Conservation (phyloP, 2,329 filamentous ascomycete species). For the Penicillium griseofulvum region DNA sequence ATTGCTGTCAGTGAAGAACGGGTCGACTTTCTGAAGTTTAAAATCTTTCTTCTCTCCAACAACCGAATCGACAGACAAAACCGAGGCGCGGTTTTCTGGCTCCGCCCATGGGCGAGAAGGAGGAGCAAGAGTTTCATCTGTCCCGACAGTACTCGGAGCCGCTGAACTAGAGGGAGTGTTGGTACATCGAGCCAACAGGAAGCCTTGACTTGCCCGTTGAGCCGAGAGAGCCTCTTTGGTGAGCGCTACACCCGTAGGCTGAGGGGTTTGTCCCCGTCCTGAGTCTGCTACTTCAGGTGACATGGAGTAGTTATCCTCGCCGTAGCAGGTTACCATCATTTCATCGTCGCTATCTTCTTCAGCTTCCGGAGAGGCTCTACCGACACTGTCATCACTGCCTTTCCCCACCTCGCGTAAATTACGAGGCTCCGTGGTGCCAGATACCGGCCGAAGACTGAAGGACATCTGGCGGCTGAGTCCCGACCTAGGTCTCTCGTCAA, state of each 20-base stretch:
- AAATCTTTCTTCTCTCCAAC: conserved; percentile 62
- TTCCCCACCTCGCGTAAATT: conserved; percentile 30
- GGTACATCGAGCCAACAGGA: conserved; percentile 16
- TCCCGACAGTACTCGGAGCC: conserved; percentile 28
- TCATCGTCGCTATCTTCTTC: conserved; percentile 41
- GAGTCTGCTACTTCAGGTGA: conserved; percentile 35
- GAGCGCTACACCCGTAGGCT: conserved; percentile 8
- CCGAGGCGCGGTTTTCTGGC: conserved; percentile 40
- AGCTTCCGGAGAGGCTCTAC: conserved; percentile 30
- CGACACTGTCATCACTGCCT: conserved; percentile 30
- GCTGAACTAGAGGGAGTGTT: conserved; percentile 27
- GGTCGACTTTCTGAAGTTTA: conserved; percentile 64
- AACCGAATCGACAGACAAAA: conserved; percentile 56
- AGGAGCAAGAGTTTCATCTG: conserved; percentile 34
- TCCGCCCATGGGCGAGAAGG: conserved; percentile 31
- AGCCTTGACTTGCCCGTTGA: conserved; percentile 31
- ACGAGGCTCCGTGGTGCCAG: conserved; percentile 36
- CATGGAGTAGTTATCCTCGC: conserved; percentile 42
- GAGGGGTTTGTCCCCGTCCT: conserved; percentile 21
- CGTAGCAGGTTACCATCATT: conserved; percentile 36
- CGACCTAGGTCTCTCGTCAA: conserved; percentile 30
- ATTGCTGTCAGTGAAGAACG: conserved; percentile 64
- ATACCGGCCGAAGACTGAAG: conserved; percentile 41
- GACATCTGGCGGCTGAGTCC: conserved; percentile 39
- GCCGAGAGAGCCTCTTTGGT: conserved; percentile 19